A percentile compares a stretch with the other conserved stretches of the same genome.
These are phyloP conservation scores for Nicotiana tomentosiformis DNA, from an alignment of 257 asterid genomes.

Conservation along the genomic window DNA sequence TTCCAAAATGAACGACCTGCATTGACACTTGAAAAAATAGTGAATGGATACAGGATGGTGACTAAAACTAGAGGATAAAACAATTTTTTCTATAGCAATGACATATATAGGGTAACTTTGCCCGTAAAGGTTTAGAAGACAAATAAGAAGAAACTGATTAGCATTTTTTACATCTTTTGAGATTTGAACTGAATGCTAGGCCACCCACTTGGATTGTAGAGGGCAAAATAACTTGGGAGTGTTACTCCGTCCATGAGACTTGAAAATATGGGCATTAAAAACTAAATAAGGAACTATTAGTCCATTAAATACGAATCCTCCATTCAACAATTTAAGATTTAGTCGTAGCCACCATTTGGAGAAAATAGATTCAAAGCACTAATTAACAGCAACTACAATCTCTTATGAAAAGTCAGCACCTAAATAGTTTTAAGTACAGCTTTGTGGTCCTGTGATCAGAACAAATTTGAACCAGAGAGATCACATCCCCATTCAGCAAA, in stretches of 20 bases:
- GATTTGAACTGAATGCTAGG: neutral
- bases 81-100: neutral
- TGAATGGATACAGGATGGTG: too few relatives aligned
- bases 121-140: neutral
- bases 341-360: neutral
- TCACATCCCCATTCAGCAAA: neutral
- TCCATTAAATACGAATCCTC: neutral
- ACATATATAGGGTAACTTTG: neutral
- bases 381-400: neutral
- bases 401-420: neutral
- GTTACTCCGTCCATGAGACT: neutral
- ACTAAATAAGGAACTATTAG: neutral
- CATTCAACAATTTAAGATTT: neutral
- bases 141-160: neutral
- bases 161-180: neutral
- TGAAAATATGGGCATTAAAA: neutral
- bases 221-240: neutral
- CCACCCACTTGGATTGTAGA: neutral
- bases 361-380: neutral
- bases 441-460: neutral
- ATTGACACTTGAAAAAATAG: neutral
- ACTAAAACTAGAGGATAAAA: neutral
- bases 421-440: neutral
- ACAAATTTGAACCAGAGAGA: slow-evolving; percentile 5
- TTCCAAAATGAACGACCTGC: neutral